Conservation (phyloP, 1,284 basidiomycete genomes). For the Tylopilus sp. region DNA sequence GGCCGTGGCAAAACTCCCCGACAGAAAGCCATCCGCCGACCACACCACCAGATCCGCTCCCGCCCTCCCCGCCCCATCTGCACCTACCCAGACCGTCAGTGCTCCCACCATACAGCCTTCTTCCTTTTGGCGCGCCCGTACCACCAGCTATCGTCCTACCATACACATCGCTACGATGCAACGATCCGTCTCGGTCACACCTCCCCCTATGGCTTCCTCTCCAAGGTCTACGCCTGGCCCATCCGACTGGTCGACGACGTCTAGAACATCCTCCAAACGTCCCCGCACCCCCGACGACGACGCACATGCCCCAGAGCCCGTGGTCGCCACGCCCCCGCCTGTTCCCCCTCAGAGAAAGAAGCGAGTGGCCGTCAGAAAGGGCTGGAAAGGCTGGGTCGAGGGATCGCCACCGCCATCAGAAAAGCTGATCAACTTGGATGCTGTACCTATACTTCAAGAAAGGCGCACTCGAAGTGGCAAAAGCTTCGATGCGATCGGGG, state of each 20-base stretch:
- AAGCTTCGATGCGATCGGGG: slow-evolving; percentile 69
- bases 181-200: slow-evolving; percentile 67
- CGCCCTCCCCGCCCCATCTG: slow-evolving; percentile 27
- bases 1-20: slow-evolving; percentile 16
- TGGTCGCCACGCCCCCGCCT: slow-evolving; percentile 25
- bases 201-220: slow-evolving; percentile 61
- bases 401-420: slow-evolving; percentile 73
- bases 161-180: slow-evolving; percentile 63
- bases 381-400: slow-evolving; percentile 84
- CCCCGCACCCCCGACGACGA: slow-evolving; percentile 60
- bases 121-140: slow-evolving; percentile 58
- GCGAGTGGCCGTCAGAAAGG: slow-evolving; percentile 66
- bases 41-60: slow-evolving; percentile 16
- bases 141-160: slow-evolving; percentile 57
- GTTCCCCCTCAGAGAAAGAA: slow-evolving; percentile 52
- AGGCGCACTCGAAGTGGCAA: slow-evolving; percentile 72
- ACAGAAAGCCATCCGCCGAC: slow-evolving; percentile 26
- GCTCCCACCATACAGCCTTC: slow-evolving; percentile 35
- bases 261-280: slow-evolving; percentile 70
- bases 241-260: slow-evolving; percentile 64
- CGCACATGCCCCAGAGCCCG: slow-evolving; percentile 24
- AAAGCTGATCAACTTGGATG: slow-evolving; percentile 73
- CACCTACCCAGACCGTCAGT: slow-evolving; percentile 19
- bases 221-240: slow-evolving; percentile 68
- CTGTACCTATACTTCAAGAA: slow-evolving; percentile 55